Base-by-base conservation (phyloP, 169 alveolate species). In the Plasmodium sp. region DNA sequence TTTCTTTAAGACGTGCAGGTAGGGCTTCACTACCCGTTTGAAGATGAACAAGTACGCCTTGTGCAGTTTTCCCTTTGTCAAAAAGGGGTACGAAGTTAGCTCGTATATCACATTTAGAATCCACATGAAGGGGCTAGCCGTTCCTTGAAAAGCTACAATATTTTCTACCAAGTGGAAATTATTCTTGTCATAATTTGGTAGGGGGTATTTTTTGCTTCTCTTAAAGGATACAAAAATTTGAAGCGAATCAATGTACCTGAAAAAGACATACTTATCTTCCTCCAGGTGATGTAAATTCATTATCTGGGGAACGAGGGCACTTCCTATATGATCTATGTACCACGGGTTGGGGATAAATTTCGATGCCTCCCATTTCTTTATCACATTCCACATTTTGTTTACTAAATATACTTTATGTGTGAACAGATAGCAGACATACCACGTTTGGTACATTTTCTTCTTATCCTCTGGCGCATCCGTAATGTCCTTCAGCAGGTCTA, bases 311-410 rank as follows among this genome's bases (percentile, higher is more conserved):
- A 79, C 58, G 36, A 88, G 16, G 22, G 39, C 74, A 88, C 90
- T 88, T 79, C 94, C 94, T 22, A 88, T 54, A 51, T 88, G 88
- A 73, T 79, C 90, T 43, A 88, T 62, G 71, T 77, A 88, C 94
- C 94, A 88, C 6, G 94, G 94, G 3, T 88, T 77, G 1, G 94
- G 90, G 16, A 88, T 81, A 88, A 56, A 88, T 22, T 79, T 80
- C 3, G 94, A 31, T 31, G 90, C 41, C 41, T 77, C 82, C 94
- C 94, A 88, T 34, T 88, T 77, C 79, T 88, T 88, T 79, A 88
- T n/a, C 71, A 88, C 9, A 88, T 88, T 80, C 94, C 94, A 88
- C 94, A 88, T 88, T 73, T 88, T 88, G 39, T 54, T 56, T 56
- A 88, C 12, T 27, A 88, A 31, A 77, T 88, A 88, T 88, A 88